These are phyloP conservation scores for Fragilariopsis cylindrus DNA, from an alignment of 108 stramenopile genomes.

Conservation along the genomic window DNA sequence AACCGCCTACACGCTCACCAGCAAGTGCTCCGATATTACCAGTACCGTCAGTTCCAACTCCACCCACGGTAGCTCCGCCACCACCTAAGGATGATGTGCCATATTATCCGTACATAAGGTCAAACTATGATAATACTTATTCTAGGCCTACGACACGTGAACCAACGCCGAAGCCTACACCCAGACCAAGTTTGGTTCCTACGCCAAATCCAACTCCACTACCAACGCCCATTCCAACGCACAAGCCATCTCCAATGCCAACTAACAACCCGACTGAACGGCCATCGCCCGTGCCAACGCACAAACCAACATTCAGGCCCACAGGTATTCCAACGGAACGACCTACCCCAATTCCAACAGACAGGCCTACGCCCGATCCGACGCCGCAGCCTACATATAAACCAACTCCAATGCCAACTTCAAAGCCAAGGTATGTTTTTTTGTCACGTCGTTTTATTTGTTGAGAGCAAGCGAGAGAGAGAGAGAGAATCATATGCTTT, in stretches of 20 bases:
- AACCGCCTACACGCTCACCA: neutral
- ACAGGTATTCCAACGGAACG: neutral
- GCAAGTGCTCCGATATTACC: neutral
- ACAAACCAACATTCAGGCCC: conserved; percentile 5
- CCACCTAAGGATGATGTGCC: neutral
- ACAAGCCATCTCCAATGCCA: conserved; percentile 3
- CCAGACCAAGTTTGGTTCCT: neutral
- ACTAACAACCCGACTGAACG: conserved; percentile 1
- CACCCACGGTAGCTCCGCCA: conserved; percentile 6
- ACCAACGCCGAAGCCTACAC: conserved; percentile 2
- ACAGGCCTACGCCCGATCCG: conserved; percentile 9
- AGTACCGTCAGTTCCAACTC: neutral
- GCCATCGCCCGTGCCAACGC: neutral
- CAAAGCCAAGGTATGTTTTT: neutral
- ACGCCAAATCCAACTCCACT: conserved; percentile 9
- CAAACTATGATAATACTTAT: neutral
- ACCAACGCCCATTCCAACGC: conserved; percentile 2
- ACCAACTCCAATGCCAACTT: conserved; percentile 7
- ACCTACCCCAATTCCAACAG: neutral
- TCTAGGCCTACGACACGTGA: neutral
- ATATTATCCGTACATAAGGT: neutral
- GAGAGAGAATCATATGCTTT: no score
- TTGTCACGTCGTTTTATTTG: no score
- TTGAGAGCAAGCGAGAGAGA: no score
- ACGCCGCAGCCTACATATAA: conserved; percentile 7